Conservation (phyloP, 2,329 filamentous ascomycete species). For the Orbilia oligospora region DNA sequence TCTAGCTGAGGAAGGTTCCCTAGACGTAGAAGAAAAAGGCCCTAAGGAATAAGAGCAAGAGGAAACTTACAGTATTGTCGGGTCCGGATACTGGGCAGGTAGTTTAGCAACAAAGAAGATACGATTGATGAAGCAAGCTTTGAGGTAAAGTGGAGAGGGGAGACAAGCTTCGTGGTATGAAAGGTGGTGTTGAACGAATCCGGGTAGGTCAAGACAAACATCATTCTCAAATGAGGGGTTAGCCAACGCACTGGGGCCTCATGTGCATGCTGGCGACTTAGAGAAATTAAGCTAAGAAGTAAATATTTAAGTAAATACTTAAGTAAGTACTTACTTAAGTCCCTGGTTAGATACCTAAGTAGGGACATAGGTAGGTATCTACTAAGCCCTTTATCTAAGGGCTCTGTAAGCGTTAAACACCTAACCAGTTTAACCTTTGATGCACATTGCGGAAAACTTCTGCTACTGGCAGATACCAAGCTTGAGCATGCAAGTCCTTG, state of each 20-base stretch:
- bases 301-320: no score
- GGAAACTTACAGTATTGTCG: conserved; percentile 3
- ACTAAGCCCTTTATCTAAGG: no score
- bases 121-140: conserved; percentile 16
- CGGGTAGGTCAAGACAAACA: conserved; percentile 25
- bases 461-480: no score
- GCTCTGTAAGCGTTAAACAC: no score
- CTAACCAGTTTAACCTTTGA: no score
- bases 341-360: no score
- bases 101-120: neutral
- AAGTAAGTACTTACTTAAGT: no score
- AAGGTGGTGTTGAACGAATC: conserved; percentile 15
- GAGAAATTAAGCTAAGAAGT: no score
- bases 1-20: neutral
- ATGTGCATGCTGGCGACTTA: neutral
- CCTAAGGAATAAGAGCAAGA: neutral
- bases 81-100: neutral
- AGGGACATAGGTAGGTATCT: no score
- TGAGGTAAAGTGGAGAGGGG: conserved; percentile 21
- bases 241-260: conserved; percentile 29
- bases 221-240: conserved; percentile 39
- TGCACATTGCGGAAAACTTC: no score
- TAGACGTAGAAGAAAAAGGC: neutral
- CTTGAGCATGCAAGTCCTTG: no score
- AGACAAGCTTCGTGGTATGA: neutral